Percentiles rank a stretch among this genome's conserved stretches.
phyloP scores from a whole-genome alignment of 352 stramenopile species.

The Phytopythium sindhum region DNA sequence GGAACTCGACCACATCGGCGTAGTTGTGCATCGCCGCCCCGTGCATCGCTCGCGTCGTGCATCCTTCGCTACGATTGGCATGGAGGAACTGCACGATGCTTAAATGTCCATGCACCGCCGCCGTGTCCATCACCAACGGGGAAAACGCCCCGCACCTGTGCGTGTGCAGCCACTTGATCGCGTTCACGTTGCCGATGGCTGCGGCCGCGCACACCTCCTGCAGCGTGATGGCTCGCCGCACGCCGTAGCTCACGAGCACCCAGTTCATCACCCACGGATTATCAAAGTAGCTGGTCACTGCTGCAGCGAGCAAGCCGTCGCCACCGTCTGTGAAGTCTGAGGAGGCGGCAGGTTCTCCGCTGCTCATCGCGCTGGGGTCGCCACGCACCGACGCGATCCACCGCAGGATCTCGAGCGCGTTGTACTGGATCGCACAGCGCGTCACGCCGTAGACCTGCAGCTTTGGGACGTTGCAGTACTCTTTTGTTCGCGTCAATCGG shows the following conservation, averaged over 20 bases:
- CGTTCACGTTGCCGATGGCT: conserved; percentile 18
- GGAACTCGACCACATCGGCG: conserved; percentile 17
- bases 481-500: conserved; percentile 7
- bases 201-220: conserved; percentile 23
- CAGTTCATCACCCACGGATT: conserved; percentile 22
- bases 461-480: conserved; percentile 11
- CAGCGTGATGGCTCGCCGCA: conserved; percentile 7
- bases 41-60: conserved; percentile 22
- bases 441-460: conserved; percentile 23
- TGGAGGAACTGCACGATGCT: conserved; percentile 21
- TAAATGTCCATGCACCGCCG: conserved; percentile 21
- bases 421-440: conserved; percentile 25
- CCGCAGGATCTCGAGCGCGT: conserved; percentile 19
- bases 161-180: conserved; percentile 23
- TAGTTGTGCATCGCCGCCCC: conserved; percentile 24
- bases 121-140: conserved; percentile 24
- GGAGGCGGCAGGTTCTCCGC: neutral
- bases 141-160: conserved; percentile 14
- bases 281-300: conserved; percentile 30
- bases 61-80: conserved; percentile 19
- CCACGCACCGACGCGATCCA: conserved; percentile 14
- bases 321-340: neutral
- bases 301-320: conserved; percentile 10
- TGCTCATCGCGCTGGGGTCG: neutral
- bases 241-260: conserved; percentile 7